phyloP scores from a whole-genome alignment of 768 basidiomycete genomes.

The Zangia roseola region DNA sequence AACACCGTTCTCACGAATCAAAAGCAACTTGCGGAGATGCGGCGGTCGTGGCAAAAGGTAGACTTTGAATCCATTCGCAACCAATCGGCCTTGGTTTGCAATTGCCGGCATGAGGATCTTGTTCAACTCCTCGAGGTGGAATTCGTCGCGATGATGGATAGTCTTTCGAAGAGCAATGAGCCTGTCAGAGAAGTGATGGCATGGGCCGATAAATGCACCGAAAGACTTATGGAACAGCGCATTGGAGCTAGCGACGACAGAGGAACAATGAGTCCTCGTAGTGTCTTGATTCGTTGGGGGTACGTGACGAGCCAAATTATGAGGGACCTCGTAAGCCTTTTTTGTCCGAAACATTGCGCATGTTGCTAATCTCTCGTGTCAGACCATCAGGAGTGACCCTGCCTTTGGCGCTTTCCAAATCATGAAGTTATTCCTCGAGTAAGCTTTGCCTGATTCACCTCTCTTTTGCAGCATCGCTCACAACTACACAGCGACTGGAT shows the following conservation, averaged over 20 bases:
- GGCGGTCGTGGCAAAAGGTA: constrained; percentile 82
- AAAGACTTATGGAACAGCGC: constrained; percentile 74
- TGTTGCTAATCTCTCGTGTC: constrained; percentile 8
- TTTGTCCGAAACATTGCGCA: background rate
- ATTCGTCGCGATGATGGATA: constrained; percentile 75
- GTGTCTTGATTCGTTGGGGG: constrained; percentile 87
- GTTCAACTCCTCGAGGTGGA: constrained; percentile 83
- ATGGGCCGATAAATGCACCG: constrained; percentile 91
- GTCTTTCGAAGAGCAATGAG: constrained; percentile 66
- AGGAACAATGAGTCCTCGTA: constrained; percentile 80
- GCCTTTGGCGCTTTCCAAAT: constrained; percentile 93
- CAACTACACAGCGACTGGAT: constrained; percentile 76
- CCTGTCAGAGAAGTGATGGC: constrained; percentile 86
- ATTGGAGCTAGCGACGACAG: constrained; percentile 65
- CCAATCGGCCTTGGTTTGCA: constrained; percentile 90
- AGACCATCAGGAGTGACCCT: constrained; percentile 92
- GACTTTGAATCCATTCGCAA: constrained; percentile 91
- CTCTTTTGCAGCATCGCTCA: constrained; percentile 18
- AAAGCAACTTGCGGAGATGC: constrained; percentile 84
- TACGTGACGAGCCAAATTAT: constrained; percentile 93
- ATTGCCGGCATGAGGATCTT: constrained; percentile 88
- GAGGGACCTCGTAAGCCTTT: constrained; percentile 78
- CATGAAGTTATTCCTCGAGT: constrained; percentile 88
- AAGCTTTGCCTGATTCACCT: constrained; percentile 30
- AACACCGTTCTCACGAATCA: constrained; percentile 86